These are phyloP conservation scores for Phytophthora hybrid DNA, from an alignment of 352 stramenopile species.

Conservation along the genomic window DNA sequence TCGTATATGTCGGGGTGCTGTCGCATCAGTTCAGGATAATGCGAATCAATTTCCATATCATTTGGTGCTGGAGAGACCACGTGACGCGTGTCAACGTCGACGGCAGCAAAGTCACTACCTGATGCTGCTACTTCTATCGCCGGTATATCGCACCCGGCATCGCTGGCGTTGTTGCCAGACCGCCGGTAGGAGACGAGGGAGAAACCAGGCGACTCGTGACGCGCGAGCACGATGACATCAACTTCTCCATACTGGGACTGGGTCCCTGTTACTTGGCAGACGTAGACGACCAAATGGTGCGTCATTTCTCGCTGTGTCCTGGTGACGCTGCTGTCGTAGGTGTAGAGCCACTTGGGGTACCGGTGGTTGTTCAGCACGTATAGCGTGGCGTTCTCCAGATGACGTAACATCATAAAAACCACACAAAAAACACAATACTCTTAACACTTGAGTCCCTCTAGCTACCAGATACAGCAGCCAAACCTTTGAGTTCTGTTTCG, in stretches of 20 bases:
- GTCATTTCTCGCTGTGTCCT: constrained; percentile 57
- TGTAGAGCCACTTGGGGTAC: constrained; percentile 68
- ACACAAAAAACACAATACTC: neutral
- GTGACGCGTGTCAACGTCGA: neutral
- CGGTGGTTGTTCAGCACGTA: constrained; percentile 62
- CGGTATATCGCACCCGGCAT: constrained; percentile 22
- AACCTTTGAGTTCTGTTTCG: constrained; percentile 49
- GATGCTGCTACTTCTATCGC: constrained; percentile 11
- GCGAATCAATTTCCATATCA: constrained; percentile 16
- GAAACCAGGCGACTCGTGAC: constrained; percentile 46
- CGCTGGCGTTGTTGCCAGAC: constrained; percentile 21
- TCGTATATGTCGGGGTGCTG: neutral
- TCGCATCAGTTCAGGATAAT: neutral
- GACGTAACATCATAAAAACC: neutral
- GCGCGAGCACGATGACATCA: constrained; percentile 39
- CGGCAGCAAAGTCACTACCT: constrained; percentile 8
- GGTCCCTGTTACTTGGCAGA: constrained; percentile 32
- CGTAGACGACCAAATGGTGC: constrained; percentile 53
- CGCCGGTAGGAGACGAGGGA: constrained; percentile 49
- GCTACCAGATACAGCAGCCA: neutral
- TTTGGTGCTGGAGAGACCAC: neutral
- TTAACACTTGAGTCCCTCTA: neutral
- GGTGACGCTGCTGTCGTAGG: constrained; percentile 59
- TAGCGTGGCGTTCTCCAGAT: constrained; percentile 44
- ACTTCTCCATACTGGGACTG: constrained; percentile 13